Percentiles rank a stretch among this genome's conserved stretches.
These are phyloP conservation scores for Cystobasidium slooffiae DNA, from an alignment of 1,284 basidiomycete genomes.

Conservation along the genomic window DNA sequence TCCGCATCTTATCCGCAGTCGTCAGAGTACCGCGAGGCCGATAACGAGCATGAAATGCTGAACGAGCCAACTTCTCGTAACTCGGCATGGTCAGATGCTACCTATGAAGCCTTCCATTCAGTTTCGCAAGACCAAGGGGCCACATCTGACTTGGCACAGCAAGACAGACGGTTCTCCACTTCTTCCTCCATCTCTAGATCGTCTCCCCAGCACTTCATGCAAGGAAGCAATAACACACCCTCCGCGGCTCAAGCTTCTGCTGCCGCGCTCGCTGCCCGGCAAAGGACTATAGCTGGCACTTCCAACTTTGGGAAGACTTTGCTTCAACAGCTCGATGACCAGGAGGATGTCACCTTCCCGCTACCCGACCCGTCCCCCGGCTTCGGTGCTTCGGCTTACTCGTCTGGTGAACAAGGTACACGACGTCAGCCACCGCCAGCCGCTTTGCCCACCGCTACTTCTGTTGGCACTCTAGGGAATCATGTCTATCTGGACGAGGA, in stretches of 20 bases:
- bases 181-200: background rate
- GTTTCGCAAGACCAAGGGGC: conserved; percentile 57
- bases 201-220: background rate
- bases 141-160: background rate
- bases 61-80: background rate
- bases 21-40: background rate
- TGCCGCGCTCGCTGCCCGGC: background rate
- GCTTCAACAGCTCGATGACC: conserved; percentile 44
- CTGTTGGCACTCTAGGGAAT: background rate
- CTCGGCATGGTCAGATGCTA: conserved; percentile 47
- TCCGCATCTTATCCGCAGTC: background rate
- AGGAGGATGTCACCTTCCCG: conserved; percentile 20
- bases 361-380: conserved; percentile 22
- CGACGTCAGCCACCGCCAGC: conserved; percentile 36
- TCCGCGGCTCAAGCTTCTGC: background rate
- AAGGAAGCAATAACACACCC: background rate
- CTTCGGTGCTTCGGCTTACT: conserved; percentile 38
- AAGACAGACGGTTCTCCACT: background rate
- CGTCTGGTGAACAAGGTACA: background rate
- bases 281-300: background rate
- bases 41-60: background rate
- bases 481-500: conserved; percentile 17
- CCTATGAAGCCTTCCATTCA: conserved; percentile 76
- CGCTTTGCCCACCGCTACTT: conserved; percentile 3
- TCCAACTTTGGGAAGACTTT: conserved; percentile 40